Percentiles rank a stretch among this genome's conserved stretches.
phyloP scores from a whole-genome alignment of 75 land plant species.

The Pinus tabuliformis region DNA sequence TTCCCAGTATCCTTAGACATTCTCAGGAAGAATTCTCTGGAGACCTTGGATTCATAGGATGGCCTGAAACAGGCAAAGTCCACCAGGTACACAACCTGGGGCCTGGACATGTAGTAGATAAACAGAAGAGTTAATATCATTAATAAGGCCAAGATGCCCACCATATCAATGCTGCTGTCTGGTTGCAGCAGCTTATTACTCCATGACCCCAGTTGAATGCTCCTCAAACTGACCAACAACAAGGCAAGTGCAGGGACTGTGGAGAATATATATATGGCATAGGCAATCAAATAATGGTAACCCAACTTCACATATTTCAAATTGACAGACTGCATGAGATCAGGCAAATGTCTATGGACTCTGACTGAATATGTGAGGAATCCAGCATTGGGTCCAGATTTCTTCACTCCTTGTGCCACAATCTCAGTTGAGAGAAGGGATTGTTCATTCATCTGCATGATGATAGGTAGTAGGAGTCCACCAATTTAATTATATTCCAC shows the following conservation, averaged over 20 bases:
- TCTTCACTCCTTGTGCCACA: slow-evolving; percentile 10
- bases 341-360: slow-evolving; percentile 74
- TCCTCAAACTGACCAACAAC: too few species aligned
- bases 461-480: too few species aligned
- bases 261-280: slow-evolving; percentile 59
- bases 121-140: slow-evolving; percentile 7
- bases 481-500: too few species aligned
- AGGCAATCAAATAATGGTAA: slow-evolving; percentile 76
- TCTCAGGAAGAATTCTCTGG: slow-evolving; percentile 40
- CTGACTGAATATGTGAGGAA: slow-evolving; percentile 58
- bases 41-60: not conserved
- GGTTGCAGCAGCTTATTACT: not conserved
- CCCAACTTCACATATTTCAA: slow-evolving; percentile 93
- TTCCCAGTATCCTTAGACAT: slow-evolving; percentile 37
- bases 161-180: not conserved
- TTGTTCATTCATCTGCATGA: slow-evolving; percentile 14
- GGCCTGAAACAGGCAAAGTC: slow-evolving; percentile 51
- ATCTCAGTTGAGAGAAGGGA: slow-evolving; percentile 18
- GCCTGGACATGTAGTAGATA: slow-evolving; percentile 69
- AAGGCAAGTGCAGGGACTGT: slow-evolving; percentile 9
- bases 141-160: slow-evolving; percentile 8
- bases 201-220: too few species aligned
- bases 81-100: slow-evolving; percentile 67
- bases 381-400: slow-evolving; percentile 14
- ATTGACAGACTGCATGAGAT: slow-evolving; percentile 84